phyloP scores from a whole-genome alignment of 1,284 basidiomycete species.

The Caloboletus inedulis region DNA sequence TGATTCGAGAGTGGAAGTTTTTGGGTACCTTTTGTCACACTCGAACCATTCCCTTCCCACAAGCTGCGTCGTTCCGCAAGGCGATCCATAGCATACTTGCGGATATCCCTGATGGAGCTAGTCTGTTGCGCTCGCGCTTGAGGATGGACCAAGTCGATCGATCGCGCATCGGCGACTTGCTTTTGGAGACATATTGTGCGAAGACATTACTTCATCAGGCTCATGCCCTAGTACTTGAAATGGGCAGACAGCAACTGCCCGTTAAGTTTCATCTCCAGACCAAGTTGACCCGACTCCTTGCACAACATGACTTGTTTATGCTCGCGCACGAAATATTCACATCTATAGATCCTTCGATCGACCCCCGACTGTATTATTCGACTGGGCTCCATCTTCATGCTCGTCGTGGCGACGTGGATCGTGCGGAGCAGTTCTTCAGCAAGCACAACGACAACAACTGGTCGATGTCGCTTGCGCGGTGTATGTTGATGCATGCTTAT shows the following conservation, averaged over 20 bases:
- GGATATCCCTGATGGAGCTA: slow-evolving; percentile 33
- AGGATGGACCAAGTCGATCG: slow-evolving; percentile 30
- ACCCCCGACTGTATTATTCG: slow-evolving; percentile 34
- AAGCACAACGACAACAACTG: slow-evolving; percentile 33
- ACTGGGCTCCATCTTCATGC: slow-evolving; percentile 52
- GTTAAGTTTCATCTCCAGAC: slow-evolving; percentile 34
- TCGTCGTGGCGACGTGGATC: slow-evolving; percentile 46
- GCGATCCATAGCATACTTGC: slow-evolving; percentile 33
- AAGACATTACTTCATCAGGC: slow-evolving; percentile 38
- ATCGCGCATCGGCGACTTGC: slow-evolving; percentile 37
- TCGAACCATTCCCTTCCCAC: slow-evolving; percentile 12
- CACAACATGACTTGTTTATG: slow-evolving; percentile 38
- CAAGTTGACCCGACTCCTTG: slow-evolving; percentile 44
- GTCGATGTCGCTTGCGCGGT: slow-evolving; percentile 35
- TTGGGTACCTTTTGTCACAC: slow-evolving; percentile 34
- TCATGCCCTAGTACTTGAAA: slow-evolving; percentile 41
- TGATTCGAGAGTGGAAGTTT: slow-evolving; percentile 43
- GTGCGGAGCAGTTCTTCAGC: slow-evolving; percentile 45
- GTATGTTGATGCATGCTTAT: slow-evolving; percentile 52
- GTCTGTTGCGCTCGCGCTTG: slow-evolving; percentile 33
- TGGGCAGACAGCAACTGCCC: slow-evolving; percentile 38
- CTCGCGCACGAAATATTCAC: slow-evolving; percentile 46
- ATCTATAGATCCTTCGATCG: slow-evolving; percentile 24
- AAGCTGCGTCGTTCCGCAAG: slow-evolving; percentile 31
- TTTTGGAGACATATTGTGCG: slow-evolving; percentile 40